Evolutionary conservation across 2,329 filamentous ascomycete genomes (phyloP), one percentile per base, ranked within the genome.

Genomic region (Capronia americana): DNA sequence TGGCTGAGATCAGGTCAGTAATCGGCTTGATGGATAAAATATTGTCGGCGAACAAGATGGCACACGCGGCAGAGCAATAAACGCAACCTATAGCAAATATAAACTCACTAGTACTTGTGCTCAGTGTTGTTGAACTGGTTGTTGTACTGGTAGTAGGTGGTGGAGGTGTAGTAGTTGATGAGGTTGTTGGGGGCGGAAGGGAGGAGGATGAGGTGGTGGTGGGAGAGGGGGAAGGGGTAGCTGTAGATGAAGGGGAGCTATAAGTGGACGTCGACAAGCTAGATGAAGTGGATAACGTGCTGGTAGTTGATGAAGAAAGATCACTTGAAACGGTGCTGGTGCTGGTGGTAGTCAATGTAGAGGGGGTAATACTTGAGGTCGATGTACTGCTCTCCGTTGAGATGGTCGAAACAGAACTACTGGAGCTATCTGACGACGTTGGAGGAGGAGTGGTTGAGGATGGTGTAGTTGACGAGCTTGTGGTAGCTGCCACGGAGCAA

Each of bases 71-170:
- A 6, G 48, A 53, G 48, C 48, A 30, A 61, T 14, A 24, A 14
- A 24, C 28, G 46, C 4, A 44, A 48, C 38, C 38, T 56, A 51
- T 23, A 48, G 11, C 14, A 55, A 62, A 54, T 23, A 62, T 24
- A 57, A 58, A 66, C 64, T 66, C 63, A 66, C 67, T 63, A 34
- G 66, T 69, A 57, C 57, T 64, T 26, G 44, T 66, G 56, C 55
- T 66, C 38, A 53, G 41, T n/a, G 46, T 66, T 32, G 32, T 53
- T 17, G 64, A 57, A 61, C 61, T 46, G 56, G 61, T 67, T 32
- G 65, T 56, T 38, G 64, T 63, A 41, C 50, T 56, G 24, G 5
- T 64, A 44, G 64, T 41, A 30, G 67, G 26, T 11, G 57, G 20
- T 11, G 26, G 57, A 41, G 30, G 30, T 24, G 58, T 23, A 38